Conservation (phyloP, 352 stramenopile species). For the Globisporangium emineosum region DNA sequence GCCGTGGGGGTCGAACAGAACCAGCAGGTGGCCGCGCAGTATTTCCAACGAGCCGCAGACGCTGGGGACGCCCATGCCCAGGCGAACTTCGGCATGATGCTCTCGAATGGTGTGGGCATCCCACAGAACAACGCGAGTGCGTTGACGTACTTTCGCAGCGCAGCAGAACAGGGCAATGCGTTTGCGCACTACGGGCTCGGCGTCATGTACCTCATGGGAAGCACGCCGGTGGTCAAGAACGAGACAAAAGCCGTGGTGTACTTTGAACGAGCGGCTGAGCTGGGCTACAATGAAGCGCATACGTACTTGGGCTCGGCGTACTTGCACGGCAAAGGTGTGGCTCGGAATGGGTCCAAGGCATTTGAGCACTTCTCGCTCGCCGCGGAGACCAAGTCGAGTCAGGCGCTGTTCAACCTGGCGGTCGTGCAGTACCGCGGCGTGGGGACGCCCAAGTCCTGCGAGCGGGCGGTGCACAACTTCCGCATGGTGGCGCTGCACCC, state of each 20-base stretch:
- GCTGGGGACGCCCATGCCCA: constrained; percentile 58
- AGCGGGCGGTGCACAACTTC: constrained; percentile 48
- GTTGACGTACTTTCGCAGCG: constrained; percentile 55
- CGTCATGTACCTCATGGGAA: constrained; percentile 52
- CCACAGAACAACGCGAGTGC: constrained; percentile 54
- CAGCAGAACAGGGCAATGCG: constrained; percentile 47
- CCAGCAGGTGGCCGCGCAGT: constrained; percentile 39
- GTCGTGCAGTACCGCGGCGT: constrained; percentile 70
- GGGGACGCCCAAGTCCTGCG: constrained; percentile 47
- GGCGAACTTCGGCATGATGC: constrained; percentile 73
- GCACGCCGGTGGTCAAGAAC: constrained; percentile 45
- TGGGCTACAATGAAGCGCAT: constrained; percentile 65
- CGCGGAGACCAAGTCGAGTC: constrained; percentile 42
- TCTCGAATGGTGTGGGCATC: constrained; percentile 62
- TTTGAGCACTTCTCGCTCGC: constrained; percentile 65
- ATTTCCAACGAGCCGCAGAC: constrained; percentile 70
- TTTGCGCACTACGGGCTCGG: constrained; percentile 71
- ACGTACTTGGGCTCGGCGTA: constrained; percentile 68
- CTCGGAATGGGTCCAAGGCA: constrained; percentile 37
- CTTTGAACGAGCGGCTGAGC: constrained; percentile 54
- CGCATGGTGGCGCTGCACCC: constrained; percentile 59
- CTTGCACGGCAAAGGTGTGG: constrained; percentile 51
- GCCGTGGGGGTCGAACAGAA: constrained; percentile 52
- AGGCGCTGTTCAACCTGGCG: constrained; percentile 67
- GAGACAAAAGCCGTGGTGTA: constrained; percentile 51